Base-by-base conservation (phyloP, 2,329 filamentous ascomycete genomes). In the Orbilia javanica region DNA sequence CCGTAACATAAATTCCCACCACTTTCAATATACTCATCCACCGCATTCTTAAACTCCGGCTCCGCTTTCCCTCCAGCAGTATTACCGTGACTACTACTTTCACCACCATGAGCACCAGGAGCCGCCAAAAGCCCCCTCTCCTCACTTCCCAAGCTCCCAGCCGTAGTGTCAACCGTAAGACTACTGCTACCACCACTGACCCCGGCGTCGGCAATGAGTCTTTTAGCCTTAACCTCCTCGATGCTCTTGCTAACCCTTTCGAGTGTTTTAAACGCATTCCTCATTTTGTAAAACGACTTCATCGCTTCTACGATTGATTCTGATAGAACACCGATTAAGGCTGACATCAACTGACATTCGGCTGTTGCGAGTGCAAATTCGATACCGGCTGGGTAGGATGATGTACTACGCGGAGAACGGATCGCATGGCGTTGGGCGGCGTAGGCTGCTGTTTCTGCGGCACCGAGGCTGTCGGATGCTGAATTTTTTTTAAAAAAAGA, bases 221-320 rank as follows among this genome's bases (percentile, higher is more conserved):
- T 79, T 70, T 34, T 77, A 48, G 62, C 79, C 60, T 50, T 80
- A 79, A 69, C 63, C 18, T 76, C 67, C 53, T 39, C 42, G 52
- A 53, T 78, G 48, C 42, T 65, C 44, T 36, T 67, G 22, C 79
- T 71, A 69, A 99, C 92, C 8, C 87, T 88, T 82, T 97, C 92
- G 2, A 99, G 86, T 0, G 93, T 91, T 44, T 93, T 86, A 82
- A 92, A 98, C 0, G 95, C 95, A 83, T 96, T 97, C 79, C 95
- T 88, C 81, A 98, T 85, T 84, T 96, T 97, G 83, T 97, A 96
- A 82, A 98, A 98, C 4, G 93, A 93, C 84, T 91, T 93, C 83
- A 98, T 89, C 15, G 90, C 93, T 83, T 98, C 96, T 0, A 94
- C 95, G 81, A 98, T 85, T 83, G 93, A 97, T 85, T 98, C 96